Conservation (phyloP, 73 alveolate genomes). For the Uronychia binucleata region DNA sequence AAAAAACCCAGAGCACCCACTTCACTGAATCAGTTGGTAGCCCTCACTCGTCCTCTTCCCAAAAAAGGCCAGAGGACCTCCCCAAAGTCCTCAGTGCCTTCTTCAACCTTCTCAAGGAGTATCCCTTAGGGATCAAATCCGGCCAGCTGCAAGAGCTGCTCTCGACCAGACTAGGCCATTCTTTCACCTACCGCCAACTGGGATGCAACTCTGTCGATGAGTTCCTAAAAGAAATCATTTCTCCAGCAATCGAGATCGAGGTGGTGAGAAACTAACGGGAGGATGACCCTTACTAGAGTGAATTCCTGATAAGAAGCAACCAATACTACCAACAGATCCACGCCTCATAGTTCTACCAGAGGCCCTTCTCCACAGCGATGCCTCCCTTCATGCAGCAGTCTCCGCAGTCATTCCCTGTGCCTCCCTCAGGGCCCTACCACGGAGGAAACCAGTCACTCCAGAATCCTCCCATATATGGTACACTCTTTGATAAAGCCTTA, state of each 20-base stretch:
- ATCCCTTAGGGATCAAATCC: constrained; percentile 25
- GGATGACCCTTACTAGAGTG: not conserved
- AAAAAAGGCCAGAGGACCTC: not conserved
- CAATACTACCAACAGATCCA: not conserved
- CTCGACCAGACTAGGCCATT: constrained; percentile 2
- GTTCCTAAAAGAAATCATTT: constrained; percentile 2
- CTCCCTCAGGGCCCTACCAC: too few relatives aligned
- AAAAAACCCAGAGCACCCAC: too few relatives aligned
- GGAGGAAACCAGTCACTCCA: too few relatives aligned
- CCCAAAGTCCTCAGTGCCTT: constrained; percentile 33
- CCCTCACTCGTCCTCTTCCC: too few relatives aligned
- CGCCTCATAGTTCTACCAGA: not conserved
- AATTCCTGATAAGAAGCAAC: not conserved
- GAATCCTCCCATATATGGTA: too few relatives aligned
- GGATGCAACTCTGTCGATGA: constrained; percentile 13
- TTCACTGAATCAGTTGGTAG: too few relatives aligned
- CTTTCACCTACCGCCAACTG: constrained; percentile 10
- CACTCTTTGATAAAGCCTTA: too few relatives aligned
- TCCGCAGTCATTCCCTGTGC: too few relatives aligned
- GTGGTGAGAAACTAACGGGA: not conserved
- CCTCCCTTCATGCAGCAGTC: too few relatives aligned
- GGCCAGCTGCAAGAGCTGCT: constrained; percentile 9
- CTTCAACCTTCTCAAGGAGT: constrained; percentile 30
- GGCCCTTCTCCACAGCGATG: too few relatives aligned
- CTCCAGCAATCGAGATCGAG: not conserved